Percentiles rank a stretch among this genome's conserved stretches.
Evolutionary conservation across 2,329 filamentous ascomycete species (phyloP).

Genomic region (Arachnopeziza araneosa): DNA sequence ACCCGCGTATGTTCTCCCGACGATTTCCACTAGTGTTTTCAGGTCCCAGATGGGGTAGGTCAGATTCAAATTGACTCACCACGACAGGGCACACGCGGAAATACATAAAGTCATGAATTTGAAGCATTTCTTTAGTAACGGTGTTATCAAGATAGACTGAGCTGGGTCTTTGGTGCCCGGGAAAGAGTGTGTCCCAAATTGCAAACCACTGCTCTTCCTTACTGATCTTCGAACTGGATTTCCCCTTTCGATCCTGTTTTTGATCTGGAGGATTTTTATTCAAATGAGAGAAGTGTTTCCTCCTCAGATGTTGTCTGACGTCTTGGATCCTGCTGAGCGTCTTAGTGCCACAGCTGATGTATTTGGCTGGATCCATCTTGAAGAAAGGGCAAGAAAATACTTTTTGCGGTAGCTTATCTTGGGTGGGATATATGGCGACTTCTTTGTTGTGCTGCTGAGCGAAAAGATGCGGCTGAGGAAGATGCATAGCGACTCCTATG

Average conservation of each 20-base stretch:
- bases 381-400: not conserved
- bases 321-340: not conserved
- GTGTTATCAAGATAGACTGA: conserved; percentile 6
- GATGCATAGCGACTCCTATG: no score
- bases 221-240: not conserved
- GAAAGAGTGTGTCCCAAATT: conserved; percentile 20
- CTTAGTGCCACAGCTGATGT: not conserved
- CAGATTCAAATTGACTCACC: not conserved
- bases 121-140: not conserved
- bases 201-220: conserved; percentile 11
- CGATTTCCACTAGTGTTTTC: conserved; percentile 4
- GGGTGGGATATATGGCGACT: not conserved
- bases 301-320: not conserved
- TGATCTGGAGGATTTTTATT: no score
- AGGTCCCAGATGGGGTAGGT: not conserved
- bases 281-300: not conserved
- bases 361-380: not conserved
- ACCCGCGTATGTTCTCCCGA: not conserved
- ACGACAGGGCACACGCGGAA: no score
- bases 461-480: no score
- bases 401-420: not conserved
- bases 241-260: not conserved
- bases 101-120: conserved; percentile 9
- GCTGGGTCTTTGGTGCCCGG: not conserved
- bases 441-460: no score